Base-by-base conservation (phyloP, 2,329 filamentous ascomycete genomes). In the Xylariaceae sp. region DNA sequence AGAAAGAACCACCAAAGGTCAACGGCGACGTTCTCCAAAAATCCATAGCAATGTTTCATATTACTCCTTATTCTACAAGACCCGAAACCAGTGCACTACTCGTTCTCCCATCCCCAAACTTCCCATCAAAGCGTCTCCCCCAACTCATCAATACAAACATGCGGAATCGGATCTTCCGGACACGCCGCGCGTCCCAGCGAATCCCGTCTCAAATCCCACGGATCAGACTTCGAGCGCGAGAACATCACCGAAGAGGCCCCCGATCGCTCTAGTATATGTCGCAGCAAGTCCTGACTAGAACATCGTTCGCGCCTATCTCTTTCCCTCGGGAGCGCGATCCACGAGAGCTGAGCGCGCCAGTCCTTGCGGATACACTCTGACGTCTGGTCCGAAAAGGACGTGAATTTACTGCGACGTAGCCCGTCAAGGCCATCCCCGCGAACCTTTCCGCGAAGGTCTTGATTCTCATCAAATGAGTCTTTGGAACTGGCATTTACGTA, bases 321-420 rank as follows among this genome's bases (percentile, higher is more conserved):
- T 30, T 48, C 58, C 1, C 56, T 53, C 1, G 58, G 57, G 1
- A 63, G n/a, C 45, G 64, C 63, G 2, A 57, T 55, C 47, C 51
- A 55, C 4, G 49, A 30, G 8, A 18, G 35, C n/a, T 30, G 37
- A 1, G 50, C 56, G 9, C 53, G 53, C 34, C 49, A 45, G 18
- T 58, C 53, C 4, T 49, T 51, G 10, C 61, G 66, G 6, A 66
- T 57, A 34, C n/a, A 61, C 45, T 68, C 67, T 4, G 67, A 60
- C 2, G 64, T 62, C n/a, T 66, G 63, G 2, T 69, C 68, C 2
- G 57, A 50, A 11, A 68, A 45, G 4, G 69, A 66, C 58, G 70
- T 64, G 59, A 72, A 66, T 53, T 66, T 72, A 55, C 68, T 71
- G 34, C 66, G 65, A 15, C 66, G 65, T 35, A 72, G 49, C 41